A percentile compares a stretch with the other conserved stretches of the same genome.
phyloP scores from a whole-genome alignment of 129 eudicot species.

The Escallonia rubra region DNA sequence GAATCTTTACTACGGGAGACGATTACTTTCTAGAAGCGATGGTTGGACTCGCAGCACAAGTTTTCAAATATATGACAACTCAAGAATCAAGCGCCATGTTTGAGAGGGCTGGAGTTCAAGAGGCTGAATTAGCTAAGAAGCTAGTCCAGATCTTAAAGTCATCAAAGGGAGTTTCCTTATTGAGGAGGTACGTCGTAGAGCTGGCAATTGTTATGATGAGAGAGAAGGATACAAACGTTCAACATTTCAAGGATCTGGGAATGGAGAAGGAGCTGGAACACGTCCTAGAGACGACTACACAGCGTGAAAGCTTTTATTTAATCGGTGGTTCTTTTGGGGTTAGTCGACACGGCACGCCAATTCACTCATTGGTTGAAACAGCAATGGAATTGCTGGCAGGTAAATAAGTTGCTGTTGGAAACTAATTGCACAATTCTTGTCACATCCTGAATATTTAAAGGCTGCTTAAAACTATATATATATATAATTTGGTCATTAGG shows the following conservation, averaged over 20 bases:
- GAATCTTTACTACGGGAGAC: too few species aligned
- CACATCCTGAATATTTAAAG: too few species aligned
- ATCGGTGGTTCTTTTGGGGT: slow-evolving; percentile 90
- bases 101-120: too few species aligned
- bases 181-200: slow-evolving; percentile 70
- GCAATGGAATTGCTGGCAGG: slow-evolving; percentile 46
- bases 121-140: slow-evolving; percentile 42
- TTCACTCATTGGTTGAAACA: slow-evolving; percentile 71
- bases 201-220: slow-evolving; percentile 87
- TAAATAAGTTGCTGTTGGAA: too few species aligned
- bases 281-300: slow-evolving; percentile 68
- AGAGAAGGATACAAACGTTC: slow-evolving; percentile 31
- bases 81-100: too few species aligned
- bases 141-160: slow-evolving; percentile 56
- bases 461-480: too few species aligned
- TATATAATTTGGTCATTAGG: too few species aligned
- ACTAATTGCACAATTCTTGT: too few species aligned
- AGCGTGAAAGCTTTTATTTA: slow-evolving; percentile 74
- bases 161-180: slow-evolving; percentile 52
- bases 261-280: slow-evolving; percentile 57
- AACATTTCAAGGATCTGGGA: slow-evolving; percentile 43
- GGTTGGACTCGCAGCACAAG: too few species aligned
- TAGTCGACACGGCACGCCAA: slow-evolving; percentile 51
- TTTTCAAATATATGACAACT: too few species aligned
- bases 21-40: too few species aligned